phyloP scores from a whole-genome alignment of 2,329 filamentous ascomycete genomes.

The Penicillium oxalicum region DNA sequence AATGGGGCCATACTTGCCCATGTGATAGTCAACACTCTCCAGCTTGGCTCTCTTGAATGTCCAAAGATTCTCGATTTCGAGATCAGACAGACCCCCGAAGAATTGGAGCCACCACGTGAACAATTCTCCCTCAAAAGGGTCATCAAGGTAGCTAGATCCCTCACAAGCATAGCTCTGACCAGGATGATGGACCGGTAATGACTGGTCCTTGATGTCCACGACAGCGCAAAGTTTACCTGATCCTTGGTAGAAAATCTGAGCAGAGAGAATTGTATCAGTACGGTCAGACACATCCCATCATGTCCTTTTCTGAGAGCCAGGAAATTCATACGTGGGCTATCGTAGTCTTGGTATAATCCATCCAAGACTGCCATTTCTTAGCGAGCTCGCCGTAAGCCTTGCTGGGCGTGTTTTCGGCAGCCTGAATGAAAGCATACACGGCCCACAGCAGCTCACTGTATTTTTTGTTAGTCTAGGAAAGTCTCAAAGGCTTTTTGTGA shows the following conservation, averaged over 20 bases:
- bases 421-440: constrained; percentile 39
- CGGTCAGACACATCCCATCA: neutral
- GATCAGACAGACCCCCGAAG: constrained; percentile 28
- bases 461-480: neutral
- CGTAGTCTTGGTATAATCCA: constrained; percentile 38
- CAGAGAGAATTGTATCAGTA: neutral
- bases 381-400: constrained; percentile 28
- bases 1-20: constrained; percentile 35
- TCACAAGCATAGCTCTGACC: constrained; percentile 35
- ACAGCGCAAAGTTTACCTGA: constrained; percentile 40
- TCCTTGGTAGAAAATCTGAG: constrained; percentile 34
- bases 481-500: no score
- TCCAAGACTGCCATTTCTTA: constrained; percentile 35
- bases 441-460: constrained; percentile 41
- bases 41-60: constrained; percentile 36
- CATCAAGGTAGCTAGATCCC: constrained; percentile 30
- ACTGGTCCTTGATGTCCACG: constrained; percentile 33
- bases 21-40: constrained; percentile 34
- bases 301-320: neutral
- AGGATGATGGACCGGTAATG: constrained; percentile 23
- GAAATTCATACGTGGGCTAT: constrained; percentile 23
- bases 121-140: constrained; percentile 43
- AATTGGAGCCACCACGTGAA: constrained; percentile 41
- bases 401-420: constrained; percentile 26
- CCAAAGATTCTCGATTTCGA: constrained; percentile 36